A percentile compares a stretch with the other conserved stretches of the same genome.
Conservation (phyloP, 1,284 basidiomycete genomes). For the Taiwanofungus camphoratus region DNA sequence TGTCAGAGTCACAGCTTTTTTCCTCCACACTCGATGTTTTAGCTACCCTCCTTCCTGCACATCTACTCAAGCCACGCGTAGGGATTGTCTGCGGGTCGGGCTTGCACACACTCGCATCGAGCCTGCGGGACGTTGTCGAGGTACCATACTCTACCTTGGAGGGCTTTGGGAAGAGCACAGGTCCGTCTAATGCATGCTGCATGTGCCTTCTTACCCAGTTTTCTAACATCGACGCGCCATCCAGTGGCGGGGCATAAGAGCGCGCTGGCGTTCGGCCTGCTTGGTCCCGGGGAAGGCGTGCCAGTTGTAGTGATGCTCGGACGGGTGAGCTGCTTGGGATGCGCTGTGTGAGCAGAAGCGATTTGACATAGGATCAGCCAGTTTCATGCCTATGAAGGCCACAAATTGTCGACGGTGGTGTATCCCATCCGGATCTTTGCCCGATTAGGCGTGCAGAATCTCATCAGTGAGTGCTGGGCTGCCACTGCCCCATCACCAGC, state of each 20-base stretch:
- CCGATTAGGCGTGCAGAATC: conserved; percentile 61
- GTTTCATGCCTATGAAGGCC: conserved; percentile 85
- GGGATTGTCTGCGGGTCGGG: conserved; percentile 79
- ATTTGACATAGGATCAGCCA: conserved; percentile 23
- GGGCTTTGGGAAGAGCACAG: conserved; percentile 71
- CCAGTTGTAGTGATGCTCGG: conserved; percentile 85
- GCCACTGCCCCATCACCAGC: background rate
- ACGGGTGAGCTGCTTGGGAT: conserved; percentile 38
- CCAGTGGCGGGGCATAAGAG: conserved; percentile 76
- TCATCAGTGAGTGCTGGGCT: conserved; percentile 54
- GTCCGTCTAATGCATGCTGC: conserved; percentile 32
- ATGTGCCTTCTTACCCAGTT: background rate
- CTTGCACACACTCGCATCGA: conserved; percentile 57
- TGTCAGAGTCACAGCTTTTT: no score
- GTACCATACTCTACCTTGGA: conserved; percentile 58
- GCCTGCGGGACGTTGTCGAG: conserved; percentile 46
- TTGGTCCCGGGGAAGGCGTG: conserved; percentile 50
- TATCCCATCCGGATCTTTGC: conserved; percentile 79
- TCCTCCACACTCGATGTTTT: conserved; percentile 35
- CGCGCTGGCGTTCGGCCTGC: conserved; percentile 69
- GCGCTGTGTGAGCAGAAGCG: background rate
- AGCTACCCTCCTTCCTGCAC: conserved; percentile 32
- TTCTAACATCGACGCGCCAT: background rate
- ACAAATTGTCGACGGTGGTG: conserved; percentile 57
- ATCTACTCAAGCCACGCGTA: conserved; percentile 51